phyloP scores from a whole-genome alignment of 331 rosid species.

The Quercus tomentella region DNA sequence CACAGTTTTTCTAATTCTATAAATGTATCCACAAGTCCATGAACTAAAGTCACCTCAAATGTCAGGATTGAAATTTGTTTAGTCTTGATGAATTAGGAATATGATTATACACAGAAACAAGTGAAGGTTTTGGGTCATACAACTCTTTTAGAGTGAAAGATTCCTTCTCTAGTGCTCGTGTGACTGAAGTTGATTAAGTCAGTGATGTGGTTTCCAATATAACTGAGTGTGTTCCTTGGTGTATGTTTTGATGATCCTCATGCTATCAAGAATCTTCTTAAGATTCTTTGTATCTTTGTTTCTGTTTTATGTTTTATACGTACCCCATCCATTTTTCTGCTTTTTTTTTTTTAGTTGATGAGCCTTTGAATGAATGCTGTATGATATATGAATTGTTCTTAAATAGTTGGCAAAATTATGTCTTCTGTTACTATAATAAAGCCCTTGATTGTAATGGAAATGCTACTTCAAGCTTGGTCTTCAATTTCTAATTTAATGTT shows the following conservation, averaged over 20 bases:
- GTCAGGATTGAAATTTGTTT: neutral
- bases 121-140: neutral
- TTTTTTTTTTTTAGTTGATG: neutral
- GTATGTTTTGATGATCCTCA: neutral
- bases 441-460: neutral
- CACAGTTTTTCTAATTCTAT: neutral
- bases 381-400: neutral
- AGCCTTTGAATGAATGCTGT: neutral
- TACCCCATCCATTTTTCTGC: neutral
- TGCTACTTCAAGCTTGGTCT: slow-evolving; percentile 1
- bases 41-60: neutral
- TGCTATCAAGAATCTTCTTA: neutral
- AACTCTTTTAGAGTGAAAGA: neutral
- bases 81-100: neutral
- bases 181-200: neutral
- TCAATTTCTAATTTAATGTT: slow-evolving; percentile 13
- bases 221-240: neutral
- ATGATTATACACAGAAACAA: neutral
- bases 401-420: neutral
- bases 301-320: neutral
- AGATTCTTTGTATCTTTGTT: neutral
- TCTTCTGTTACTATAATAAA: neutral
- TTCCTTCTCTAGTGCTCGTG: neutral
- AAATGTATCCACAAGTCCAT: neutral
- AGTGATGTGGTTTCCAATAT: neutral